Conservation (phyloP, 2,329 filamentous ascomycete genomes). For the Botrytis elliptica region DNA sequence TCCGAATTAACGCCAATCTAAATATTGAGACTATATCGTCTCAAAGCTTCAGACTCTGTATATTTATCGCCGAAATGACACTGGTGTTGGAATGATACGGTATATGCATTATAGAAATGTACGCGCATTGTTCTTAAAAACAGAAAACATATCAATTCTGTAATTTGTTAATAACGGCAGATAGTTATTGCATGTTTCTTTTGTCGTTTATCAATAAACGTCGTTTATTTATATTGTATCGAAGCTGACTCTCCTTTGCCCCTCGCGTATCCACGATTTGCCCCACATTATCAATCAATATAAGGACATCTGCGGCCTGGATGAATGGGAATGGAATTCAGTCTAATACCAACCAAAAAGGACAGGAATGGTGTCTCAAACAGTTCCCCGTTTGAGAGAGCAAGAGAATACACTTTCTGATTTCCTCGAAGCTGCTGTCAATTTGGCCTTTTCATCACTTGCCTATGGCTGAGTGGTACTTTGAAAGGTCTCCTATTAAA, state of each 20-base stretch:
- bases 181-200: too few species aligned
- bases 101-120: too few species aligned
- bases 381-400: too few species aligned
- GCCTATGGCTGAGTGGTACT: neutral
- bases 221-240: too few species aligned
- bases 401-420: neutral
- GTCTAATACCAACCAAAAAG: neutral
- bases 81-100: too few species aligned
- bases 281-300: neutral
- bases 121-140: too few species aligned
- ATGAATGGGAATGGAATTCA: neutral
- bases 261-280: neutral
- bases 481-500: neutral
- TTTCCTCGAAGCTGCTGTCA: neutral
- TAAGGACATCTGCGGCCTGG: neutral
- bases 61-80: too few species aligned
- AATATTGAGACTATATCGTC: neutral
- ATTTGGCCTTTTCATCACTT: neutral
- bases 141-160: too few species aligned
- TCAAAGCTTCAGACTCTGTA: neutral
- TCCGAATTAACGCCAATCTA: accelerated
- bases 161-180: too few species aligned
- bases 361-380: too few species aligned
- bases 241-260: neutral
- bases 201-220: too few species aligned